Base-by-base conservation (phyloP, 306 rosid species). In the Cyamopsis tetragonoloba region DNA sequence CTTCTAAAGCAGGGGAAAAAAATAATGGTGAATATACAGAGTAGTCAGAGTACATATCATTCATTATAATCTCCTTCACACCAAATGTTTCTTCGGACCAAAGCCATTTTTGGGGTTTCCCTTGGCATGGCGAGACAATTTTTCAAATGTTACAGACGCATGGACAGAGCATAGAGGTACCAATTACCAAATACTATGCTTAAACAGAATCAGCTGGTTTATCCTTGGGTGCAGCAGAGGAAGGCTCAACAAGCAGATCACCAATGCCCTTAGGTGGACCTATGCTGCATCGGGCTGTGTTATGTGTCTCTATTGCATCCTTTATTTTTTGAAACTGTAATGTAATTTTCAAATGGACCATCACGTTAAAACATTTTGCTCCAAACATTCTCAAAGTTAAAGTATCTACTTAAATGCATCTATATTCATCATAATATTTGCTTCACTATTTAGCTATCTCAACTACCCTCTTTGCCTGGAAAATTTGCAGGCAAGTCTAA, bases 201-300 rank as follows among this genome's bases (percentile, higher is more conserved):
- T 78, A 85, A 20, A 83, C 74, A 57, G 93, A 66, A 57, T 85
- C 91, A 10, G 81, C 66, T 44, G 85, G 73, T 73, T 23, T 79
- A 38, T 86, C 89, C 76, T 76, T 83, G 3, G 90, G 62, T 75
- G 62, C 84, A 77, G 62, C 84, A 12, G 76, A 17, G 75, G 86
- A 78, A 35, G 88, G 70, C 54, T 87, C 88, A 32, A 72, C 35
- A 62, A 38, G 34, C 66, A 93, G 71, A 78, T 90, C 93, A 23
- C 88, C 96, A 34, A 88, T 81, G 48, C 91, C 92, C 75, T 32
- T 78, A 0, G 96, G 88, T 22, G 96, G 95, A 62, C 99, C 99
- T 41, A 95, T 95, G 85, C 97, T 95, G 95, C 97, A 91, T 38
- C 99, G 86, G 67, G 86, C 97, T 14, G 99, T 95, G 85, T 82